Evolutionary conservation across 805 yeast species (phyloP).

Genomic region (Yamadazyma sp.): DNA sequence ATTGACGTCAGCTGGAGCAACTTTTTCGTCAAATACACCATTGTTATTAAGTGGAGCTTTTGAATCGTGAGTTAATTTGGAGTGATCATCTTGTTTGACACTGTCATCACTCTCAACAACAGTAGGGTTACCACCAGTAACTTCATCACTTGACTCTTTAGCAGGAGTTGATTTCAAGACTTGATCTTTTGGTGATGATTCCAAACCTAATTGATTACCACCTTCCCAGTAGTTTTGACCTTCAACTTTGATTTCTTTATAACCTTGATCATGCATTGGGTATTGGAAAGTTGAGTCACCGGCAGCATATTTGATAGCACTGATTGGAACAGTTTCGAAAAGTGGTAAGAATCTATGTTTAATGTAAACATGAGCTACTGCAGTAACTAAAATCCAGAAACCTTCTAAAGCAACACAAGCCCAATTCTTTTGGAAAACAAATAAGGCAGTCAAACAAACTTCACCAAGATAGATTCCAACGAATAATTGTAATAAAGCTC

Average conservation of each 20-base stretch:
- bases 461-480: constrained; percentile 72
- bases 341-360: constrained; percentile 60
- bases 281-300: constrained; percentile 45
- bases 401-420: constrained; percentile 71
- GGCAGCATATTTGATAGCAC: constrained; percentile 51
- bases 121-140: constrained; percentile 4
- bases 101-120: constrained; percentile 7
- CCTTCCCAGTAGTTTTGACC: constrained; percentile 50
- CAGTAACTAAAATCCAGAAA: constrained; percentile 56
- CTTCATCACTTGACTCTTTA: neutral
- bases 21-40: constrained; percentile 2
- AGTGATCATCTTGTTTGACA: constrained; percentile 4
- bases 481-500: constrained; percentile 68
- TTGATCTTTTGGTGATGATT: constrained; percentile 15
- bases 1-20: neutral
- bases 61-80: constrained; percentile 20
- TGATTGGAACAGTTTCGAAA: constrained; percentile 66
- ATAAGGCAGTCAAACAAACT: constrained; percentile 64
- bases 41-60: constrained; percentile 17
- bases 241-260: constrained; percentile 49
- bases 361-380: constrained; percentile 54
- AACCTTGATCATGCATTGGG: constrained; percentile 66
- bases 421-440: constrained; percentile 77
- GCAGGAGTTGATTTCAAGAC: constrained; percentile 13
- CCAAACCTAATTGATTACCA: constrained; percentile 39